A percentile compares a stretch with the other conserved stretches of the same genome.
Evolutionary conservation across 148 eudicot species (phyloP).

Genomic region (Spergularia bocconei): DNA sequence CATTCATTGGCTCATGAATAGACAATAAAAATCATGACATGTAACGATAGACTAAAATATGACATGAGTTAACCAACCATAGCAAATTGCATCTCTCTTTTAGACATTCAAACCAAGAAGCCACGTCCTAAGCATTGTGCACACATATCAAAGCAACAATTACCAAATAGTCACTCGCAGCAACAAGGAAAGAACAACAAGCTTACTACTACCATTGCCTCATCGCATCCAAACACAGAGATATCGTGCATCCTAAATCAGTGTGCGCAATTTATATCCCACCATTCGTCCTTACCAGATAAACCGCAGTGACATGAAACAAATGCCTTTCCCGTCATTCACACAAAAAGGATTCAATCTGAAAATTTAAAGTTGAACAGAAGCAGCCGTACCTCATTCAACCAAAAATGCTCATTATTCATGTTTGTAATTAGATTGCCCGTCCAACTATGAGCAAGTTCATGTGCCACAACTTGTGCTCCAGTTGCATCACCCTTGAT

Average conservation of each 20-base stretch:
- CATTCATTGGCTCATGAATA: not conserved
- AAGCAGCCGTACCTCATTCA: conserved; percentile 76
- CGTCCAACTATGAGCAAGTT: conserved; percentile 99
- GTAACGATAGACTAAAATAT: too few relatives aligned
- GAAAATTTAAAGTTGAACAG: not conserved
- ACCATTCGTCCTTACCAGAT: not conserved
- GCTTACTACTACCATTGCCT: not conserved
- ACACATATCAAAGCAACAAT: not conserved
- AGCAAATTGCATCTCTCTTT: not conserved
- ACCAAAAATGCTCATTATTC: conserved; percentile 94
- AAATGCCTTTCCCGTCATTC: too few relatives aligned
- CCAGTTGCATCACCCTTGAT: conserved; percentile 94
- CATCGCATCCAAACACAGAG: conserved; percentile 1
- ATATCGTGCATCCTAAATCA: not conserved
- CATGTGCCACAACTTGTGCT: conserved; percentile 97
- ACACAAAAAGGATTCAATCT: not conserved
- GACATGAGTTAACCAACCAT: not conserved
- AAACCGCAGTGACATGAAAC: too few relatives aligned
- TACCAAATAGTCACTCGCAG: not conserved
- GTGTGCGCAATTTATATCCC: not conserved
- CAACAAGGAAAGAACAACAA: not conserved
- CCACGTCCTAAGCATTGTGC: not conserved
- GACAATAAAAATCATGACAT: not conserved
- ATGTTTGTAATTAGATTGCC: conserved; percentile 95
- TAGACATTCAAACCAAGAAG: not conserved